Percentiles rank a stretch among this genome's conserved stretches.
These are phyloP conservation scores for Jaltomata sinuosa DNA, from an alignment of 257 asterid genomes.

Conservation along the genomic window DNA sequence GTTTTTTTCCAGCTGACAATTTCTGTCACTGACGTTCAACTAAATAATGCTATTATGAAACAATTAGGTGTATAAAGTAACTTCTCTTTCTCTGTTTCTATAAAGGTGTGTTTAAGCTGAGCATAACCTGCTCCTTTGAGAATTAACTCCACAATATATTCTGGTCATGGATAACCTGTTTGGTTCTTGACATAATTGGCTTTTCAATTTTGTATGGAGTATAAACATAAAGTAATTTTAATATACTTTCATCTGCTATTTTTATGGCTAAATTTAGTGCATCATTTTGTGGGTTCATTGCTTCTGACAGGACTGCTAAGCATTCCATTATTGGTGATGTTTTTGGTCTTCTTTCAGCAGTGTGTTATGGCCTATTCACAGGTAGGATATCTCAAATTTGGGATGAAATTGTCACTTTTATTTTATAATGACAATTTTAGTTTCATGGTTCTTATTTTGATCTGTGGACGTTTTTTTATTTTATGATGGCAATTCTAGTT, in stretches of 20 bases:
- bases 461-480: neutral
- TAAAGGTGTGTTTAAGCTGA: neutral
- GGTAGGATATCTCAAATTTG: conserved; percentile 18
- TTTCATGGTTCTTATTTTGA: neutral
- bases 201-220: neutral
- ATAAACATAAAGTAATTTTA: neutral
- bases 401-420: neutral
- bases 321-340: conserved; percentile 56
- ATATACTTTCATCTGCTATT: neutral
- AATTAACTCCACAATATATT: neutral
- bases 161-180: neutral
- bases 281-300: neutral
- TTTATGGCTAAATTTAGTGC: neutral
- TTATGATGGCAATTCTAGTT: too few relatives aligned
- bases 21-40: neutral
- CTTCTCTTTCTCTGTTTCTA: neutral
- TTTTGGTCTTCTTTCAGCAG: conserved; percentile 70
- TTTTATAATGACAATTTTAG: neutral
- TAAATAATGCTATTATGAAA: neutral
- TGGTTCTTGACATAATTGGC: neutral
- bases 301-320: conserved; percentile 22
- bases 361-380: conserved; percentile 62
- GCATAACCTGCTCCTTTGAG: neutral
- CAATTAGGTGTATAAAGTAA: neutral
- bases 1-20: neutral